A percentile compares a stretch with the other conserved stretches of the same genome.
Conservation (phyloP, 257 asterid genomes). For the Nicotiana otophora region DNA sequence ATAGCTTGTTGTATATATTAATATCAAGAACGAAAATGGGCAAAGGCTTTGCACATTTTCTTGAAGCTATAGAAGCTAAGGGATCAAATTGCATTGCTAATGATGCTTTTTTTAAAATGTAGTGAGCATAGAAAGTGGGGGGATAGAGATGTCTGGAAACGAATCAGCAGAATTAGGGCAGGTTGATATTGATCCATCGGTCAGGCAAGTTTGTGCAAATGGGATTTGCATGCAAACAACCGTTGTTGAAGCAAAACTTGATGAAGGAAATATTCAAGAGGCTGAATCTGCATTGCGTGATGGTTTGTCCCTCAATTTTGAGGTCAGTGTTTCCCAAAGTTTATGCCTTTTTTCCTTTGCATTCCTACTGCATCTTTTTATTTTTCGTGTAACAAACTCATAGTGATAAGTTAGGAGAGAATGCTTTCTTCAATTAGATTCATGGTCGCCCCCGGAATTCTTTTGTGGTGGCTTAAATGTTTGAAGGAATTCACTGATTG, state of each 20-base stretch:
- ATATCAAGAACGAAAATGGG: constrained; percentile 10
- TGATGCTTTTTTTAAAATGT: constrained; percentile 32
- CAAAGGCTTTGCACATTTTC: background rate
- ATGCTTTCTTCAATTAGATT: background rate
- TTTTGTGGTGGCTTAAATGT: background rate
- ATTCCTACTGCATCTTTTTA: background rate
- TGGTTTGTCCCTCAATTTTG: constrained; percentile 85
- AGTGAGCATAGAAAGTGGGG: constrained; percentile 25
- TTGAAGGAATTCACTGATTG: background rate
- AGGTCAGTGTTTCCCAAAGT: constrained; percentile 44
- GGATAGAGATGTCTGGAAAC: constrained; percentile 60
- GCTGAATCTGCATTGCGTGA: constrained; percentile 95
- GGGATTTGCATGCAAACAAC: constrained; percentile 70
- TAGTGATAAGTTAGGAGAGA: background rate
- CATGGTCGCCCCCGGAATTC: background rate
- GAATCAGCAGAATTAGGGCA: constrained; percentile 42
- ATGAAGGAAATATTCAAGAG: constrained; percentile 90
- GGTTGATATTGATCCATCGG: constrained; percentile 41
- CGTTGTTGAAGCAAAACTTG: constrained; percentile 84
- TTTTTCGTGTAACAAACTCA: background rate
- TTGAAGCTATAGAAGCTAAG: background rate
- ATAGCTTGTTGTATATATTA: background rate
- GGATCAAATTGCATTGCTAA: background rate
- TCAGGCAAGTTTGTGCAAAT: constrained; percentile 68
- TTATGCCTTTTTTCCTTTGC: background rate